Conservation (phyloP, 371 early-diverging fungal species). For the Syncephalastrum racemosum region DNA sequence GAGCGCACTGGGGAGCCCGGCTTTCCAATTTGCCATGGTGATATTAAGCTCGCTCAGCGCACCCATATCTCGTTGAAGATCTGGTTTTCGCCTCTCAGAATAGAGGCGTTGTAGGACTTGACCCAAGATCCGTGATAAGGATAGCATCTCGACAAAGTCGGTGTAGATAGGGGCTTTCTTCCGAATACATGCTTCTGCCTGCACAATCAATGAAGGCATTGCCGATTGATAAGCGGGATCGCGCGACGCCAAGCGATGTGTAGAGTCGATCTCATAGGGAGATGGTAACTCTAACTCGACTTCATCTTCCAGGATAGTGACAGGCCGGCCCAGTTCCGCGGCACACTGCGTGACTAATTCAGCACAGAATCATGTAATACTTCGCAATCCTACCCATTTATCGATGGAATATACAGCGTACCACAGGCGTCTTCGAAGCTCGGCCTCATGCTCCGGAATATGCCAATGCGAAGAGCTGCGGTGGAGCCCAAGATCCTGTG, state of each 20-base stretch:
- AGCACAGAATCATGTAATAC: not conserved
- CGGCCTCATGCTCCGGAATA: conserved; percentile 41
- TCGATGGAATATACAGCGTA: conserved; percentile 39
- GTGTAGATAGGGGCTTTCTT: conserved; percentile 19
- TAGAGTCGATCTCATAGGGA: conserved; percentile 27
- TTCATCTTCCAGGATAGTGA: conserved; percentile 35
- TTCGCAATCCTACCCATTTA: conserved; percentile 26
- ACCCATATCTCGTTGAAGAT: not conserved
- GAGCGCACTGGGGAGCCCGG: not conserved
- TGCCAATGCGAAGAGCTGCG: conserved; percentile 37
- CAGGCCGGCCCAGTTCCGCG: conserved; percentile 34
- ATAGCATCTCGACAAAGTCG: conserved; percentile 22
- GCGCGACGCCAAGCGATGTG: not conserved
- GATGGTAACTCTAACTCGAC: conserved; percentile 45
- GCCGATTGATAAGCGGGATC: conserved; percentile 1
- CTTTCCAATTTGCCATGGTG: conserved; percentile 1
- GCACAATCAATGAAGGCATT: conserved; percentile 17
- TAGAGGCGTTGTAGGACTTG: conserved; percentile 31
- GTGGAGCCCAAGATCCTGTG: conserved; percentile 29
- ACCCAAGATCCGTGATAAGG: conserved; percentile 29
- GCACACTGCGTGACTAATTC: conserved; percentile 11
- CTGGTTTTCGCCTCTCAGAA: conserved; percentile 7
- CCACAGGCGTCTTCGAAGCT: conserved; percentile 45
- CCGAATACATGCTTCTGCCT: conserved; percentile 18
- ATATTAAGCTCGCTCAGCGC: not conserved